Percentiles rank a stretch among this genome's conserved stretches.
Evolutionary conservation across 2,329 filamentous ascomycete genomes (phyloP).

Genomic region (Gliomastix tumulicola): DNA sequence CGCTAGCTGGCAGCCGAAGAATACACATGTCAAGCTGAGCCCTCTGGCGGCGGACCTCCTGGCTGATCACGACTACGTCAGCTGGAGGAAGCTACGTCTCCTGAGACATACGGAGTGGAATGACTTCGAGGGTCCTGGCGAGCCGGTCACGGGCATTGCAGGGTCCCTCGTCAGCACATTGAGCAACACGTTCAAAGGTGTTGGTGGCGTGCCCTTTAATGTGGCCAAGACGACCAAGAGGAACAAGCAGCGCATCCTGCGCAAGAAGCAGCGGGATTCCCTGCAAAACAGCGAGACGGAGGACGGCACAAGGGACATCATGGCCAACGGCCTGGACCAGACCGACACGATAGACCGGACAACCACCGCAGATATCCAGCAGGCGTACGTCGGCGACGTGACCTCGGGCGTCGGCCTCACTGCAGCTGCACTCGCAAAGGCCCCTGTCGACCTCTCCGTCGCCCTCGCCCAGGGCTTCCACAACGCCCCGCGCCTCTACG

Average conservation of each 20-base stretch:
- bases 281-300: slow-evolving; percentile 6
- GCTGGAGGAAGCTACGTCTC: slow-evolving; percentile 57
- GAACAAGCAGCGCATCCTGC: slow-evolving; percentile 41
- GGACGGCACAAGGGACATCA: slow-evolving; percentile 4
- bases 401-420: slow-evolving; percentile 43
- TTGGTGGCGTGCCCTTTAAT: slow-evolving; percentile 56
- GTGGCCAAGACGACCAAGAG: slow-evolving; percentile 51
- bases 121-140: slow-evolving; percentile 69
- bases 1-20: slow-evolving; percentile 60
- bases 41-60: slow-evolving; percentile 59
- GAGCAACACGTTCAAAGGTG: slow-evolving; percentile 52
- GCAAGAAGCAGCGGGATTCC: slow-evolving; percentile 33
- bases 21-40: slow-evolving; percentile 52
- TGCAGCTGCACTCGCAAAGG: slow-evolving; percentile 41
- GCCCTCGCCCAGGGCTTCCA: slow-evolving; percentile 63
- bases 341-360: neutral
- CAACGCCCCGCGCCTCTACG: slow-evolving; percentile 63
- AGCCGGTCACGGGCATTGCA: slow-evolving; percentile 61
- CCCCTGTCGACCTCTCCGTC: slow-evolving; percentile 54
- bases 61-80: slow-evolving; percentile 51
- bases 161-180: slow-evolving; percentile 54
- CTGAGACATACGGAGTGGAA: slow-evolving; percentile 67
- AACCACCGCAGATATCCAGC: slow-evolving; percentile 11
- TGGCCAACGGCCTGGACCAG: neutral
- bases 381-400: slow-evolving; percentile 42